Base-by-base conservation (phyloP, 305 asterid species). In the Fraxinus platypoda region DNA sequence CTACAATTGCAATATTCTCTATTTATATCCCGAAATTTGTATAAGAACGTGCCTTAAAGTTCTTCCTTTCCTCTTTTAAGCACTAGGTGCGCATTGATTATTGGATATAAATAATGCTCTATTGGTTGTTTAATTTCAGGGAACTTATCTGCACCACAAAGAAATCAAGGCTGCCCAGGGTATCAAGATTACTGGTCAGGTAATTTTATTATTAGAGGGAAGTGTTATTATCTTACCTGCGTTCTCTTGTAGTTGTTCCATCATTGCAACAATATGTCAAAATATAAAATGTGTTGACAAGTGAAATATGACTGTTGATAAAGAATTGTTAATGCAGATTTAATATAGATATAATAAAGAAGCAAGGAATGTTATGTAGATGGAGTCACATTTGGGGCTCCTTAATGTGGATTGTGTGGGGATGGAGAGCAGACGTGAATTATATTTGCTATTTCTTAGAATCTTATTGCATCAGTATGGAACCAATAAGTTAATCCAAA, bases 121-220 rank as follows among this genome's bases (percentile, higher is more conserved):
- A 71, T 30, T 33, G 25, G 64, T 79, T 81, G 31, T 82, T 80
- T 77, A 28, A 41, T 68, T 80, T 38, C 93, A 97, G 99, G 99
- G 99, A 84, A 85, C 97, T 41, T 97, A 93, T 85, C 80, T 97
- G 89, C 99, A 95, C 84, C 97, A 92, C 83, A 97, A 91, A 89
- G 95, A 95, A 88, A 97, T 97, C 88, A 97, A 93, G 88, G 98
- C 97, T 88, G 98, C 99, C 19, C 96, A 91, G 93, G 99, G 99
- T 81, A 95, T 97, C 84, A 97, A 97, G 95, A 95, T 95, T 80
- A 88, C 97, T 70, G 99, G 93, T 28, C 98, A 97, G 98, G 99
- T 94, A 90, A 52, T 37, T 46, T 79, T 46, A 72, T 72, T 31
- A n/a, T 72, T 72, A 17, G 46, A 72, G 38, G 38, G 74, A 28